These are phyloP conservation scores for Prunus dulcis DNA, from an alignment of 306 rosid species.

Conservation along the genomic window DNA sequence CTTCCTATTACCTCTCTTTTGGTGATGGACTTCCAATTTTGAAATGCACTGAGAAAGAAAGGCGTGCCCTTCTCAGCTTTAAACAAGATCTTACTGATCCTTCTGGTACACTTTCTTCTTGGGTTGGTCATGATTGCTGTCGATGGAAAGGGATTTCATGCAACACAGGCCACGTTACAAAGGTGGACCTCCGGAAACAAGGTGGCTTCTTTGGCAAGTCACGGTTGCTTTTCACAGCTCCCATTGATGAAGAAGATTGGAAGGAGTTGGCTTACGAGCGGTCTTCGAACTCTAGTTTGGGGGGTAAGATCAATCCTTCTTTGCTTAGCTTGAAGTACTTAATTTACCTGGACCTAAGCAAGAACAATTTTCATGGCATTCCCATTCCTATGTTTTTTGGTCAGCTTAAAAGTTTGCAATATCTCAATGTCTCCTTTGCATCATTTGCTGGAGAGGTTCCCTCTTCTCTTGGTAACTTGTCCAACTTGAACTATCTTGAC, in stretches of 20 bases:
- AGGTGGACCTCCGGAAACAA: conserved; percentile 31
- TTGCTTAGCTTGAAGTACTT: conserved; percentile 25
- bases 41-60: conserved; percentile 27
- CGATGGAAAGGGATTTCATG: conserved; percentile 33
- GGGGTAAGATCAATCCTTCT: conserved; percentile 31
- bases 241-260: too few relatives aligned
- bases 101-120: conserved; percentile 19
- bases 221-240: neutral
- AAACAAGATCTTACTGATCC: conserved; percentile 36
- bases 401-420: conserved; percentile 27
- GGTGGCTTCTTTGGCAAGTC: neutral
- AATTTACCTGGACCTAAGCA: conserved; percentile 38
- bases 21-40: neutral
- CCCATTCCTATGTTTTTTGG: conserved; percentile 33
- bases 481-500: conserved; percentile 20
- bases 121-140: conserved; percentile 35
- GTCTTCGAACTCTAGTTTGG: neutral
- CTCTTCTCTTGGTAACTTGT: neutral
- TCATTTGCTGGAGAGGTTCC: conserved; percentile 20
- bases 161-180: conserved; percentile 30
- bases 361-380: conserved; percentile 14
- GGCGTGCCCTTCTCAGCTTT: conserved; percentile 33
- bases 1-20: neutral
- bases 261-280: neutral
- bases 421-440: conserved; percentile 32